Evolutionary conservation across 768 basidiomycete genomes (phyloP).

Genomic region (Amanita rimosa): DNA sequence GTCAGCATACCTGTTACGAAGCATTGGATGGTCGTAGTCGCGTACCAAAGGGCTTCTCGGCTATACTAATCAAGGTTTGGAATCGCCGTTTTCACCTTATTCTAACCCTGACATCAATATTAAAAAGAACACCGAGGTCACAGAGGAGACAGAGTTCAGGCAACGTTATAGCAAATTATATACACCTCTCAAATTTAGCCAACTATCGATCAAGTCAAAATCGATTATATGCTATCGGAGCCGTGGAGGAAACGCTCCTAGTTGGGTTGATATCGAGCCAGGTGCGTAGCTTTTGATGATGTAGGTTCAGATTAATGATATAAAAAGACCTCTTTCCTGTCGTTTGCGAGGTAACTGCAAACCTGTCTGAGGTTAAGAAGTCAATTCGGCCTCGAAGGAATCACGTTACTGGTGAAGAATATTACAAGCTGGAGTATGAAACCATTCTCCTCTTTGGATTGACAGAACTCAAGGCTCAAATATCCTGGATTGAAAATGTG

Average conservation of each 20-base stretch:
- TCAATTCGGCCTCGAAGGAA: conserved; percentile 1
- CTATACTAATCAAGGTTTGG: conserved; percentile 8
- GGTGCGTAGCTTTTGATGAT: conserved; percentile 4
- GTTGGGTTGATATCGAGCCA: conserved; percentile 14
- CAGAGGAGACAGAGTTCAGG: conserved; percentile 14
- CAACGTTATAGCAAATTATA: conserved; percentile 2
- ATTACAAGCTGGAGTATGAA: conserved; percentile 20
- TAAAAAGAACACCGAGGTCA: conserved; percentile 13
- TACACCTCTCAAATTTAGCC: conserved; percentile 6
- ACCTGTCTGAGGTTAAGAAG: conserved; percentile 9
- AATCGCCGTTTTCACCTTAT: background rate
- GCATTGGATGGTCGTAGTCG: conserved; percentile 12
- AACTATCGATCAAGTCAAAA: conserved; percentile 3
- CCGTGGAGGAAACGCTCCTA: conserved; percentile 7
- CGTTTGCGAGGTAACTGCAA: conserved; percentile 13
- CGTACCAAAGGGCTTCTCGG: conserved; percentile 7
- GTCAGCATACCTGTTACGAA: background rate
- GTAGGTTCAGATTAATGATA: background rate
- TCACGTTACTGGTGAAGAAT: conserved; percentile 7
- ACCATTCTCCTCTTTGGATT: conserved; percentile 31
- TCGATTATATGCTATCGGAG: conserved; percentile 13
- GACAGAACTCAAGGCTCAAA: conserved; percentile 35
- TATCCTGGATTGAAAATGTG: conserved; percentile 32
- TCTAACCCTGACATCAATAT: no score
- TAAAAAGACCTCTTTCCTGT: conserved; percentile 11